Percentiles rank a stretch among this genome's conserved stretches.
These are phyloP conservation scores for Sanghuangporus weigelae DNA, from an alignment of 1,284 basidiomycete genomes.

Conservation along the genomic window DNA sequence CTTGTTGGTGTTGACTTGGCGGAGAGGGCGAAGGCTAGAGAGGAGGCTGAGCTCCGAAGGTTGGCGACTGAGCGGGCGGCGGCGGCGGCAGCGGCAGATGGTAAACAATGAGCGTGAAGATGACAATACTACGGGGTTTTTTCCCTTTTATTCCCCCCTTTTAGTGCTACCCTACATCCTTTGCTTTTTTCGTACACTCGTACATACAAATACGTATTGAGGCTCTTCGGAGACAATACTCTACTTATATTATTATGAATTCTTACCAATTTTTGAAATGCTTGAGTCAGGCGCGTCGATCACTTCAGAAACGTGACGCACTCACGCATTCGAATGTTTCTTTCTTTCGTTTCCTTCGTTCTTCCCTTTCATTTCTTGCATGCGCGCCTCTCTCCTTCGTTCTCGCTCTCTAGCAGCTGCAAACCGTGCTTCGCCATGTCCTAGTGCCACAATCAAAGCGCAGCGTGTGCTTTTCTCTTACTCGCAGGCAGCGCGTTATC, in stretches of 20 bases:
- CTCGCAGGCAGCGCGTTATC: conserved; percentile 29
- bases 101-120: background rate
- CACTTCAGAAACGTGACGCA: background rate
- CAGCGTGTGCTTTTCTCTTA: conserved; percentile 31
- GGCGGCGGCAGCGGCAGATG: background rate
- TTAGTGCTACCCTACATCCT: background rate
- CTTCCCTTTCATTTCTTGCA: conserved; percentile 27
- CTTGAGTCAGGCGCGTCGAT: conserved; percentile 6
- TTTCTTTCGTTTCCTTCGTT: background rate
- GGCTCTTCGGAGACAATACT: background rate
- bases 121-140: background rate
- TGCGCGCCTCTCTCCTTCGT: conserved; percentile 53
- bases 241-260: too few species aligned
- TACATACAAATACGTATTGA: conserved; percentile 3
- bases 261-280: background rate
- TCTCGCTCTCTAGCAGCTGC: conserved; percentile 41
- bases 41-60: conserved; percentile 32
- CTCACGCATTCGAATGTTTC: background rate
- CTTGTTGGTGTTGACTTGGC: conserved; percentile 86
- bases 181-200: background rate
- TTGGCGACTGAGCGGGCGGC: conserved; percentile 16
- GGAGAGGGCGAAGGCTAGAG: conserved; percentile 68
- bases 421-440: conserved; percentile 24
- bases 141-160: background rate
- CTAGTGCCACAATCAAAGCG: conserved; percentile 10